phyloP scores from a whole-genome alignment of 768 basidiomycete genomes.

The Neoboletus subvelutipes region DNA sequence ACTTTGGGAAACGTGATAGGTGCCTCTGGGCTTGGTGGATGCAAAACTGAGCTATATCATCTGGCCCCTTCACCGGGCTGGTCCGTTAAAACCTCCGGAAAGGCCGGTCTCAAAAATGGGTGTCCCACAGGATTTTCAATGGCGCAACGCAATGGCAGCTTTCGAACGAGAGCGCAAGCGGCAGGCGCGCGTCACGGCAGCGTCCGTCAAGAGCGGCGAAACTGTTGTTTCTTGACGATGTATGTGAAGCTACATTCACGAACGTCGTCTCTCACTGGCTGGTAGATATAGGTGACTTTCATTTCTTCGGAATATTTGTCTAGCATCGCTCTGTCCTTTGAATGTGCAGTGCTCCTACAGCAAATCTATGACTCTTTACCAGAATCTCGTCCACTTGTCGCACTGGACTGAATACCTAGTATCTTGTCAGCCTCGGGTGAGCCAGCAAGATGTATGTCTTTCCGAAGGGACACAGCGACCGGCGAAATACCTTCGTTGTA shows the following conservation, averaged over 20 bases:
- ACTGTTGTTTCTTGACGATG: slow-evolving; percentile 1
- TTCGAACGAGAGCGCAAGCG: slow-evolving; percentile 31
- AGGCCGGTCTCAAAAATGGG: slow-evolving; percentile 19
- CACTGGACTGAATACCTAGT: slow-evolving; percentile 31
- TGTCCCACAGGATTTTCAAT: slow-evolving; percentile 20
- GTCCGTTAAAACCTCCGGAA: slow-evolving; percentile 31
- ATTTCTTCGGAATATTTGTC: neutral
- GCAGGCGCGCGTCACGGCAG: slow-evolving; percentile 20
- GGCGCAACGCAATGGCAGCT: slow-evolving; percentile 32
- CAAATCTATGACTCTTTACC: neutral
- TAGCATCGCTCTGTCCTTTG: neutral
- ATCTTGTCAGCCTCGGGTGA: slow-evolving; percentile 46
- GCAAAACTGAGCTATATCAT: slow-evolving; percentile 49
- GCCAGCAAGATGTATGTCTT: slow-evolving; percentile 44
- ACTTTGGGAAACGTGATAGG: slow-evolving; percentile 3
- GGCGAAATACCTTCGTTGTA: slow-evolving; percentile 45
- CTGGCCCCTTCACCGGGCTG: slow-evolving; percentile 53
- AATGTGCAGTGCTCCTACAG: neutral
- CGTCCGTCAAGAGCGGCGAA: neutral
- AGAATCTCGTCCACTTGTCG: slow-evolving; percentile 2
- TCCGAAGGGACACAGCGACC: slow-evolving; percentile 43
- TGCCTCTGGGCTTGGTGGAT: slow-evolving; percentile 50
- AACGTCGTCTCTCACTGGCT: neutral
- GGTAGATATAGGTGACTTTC: neutral
- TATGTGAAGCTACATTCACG: neutral